phyloP scores from a whole-genome alignment of 805 yeast species.

The Sungouiozyma ichnusensis region DNA sequence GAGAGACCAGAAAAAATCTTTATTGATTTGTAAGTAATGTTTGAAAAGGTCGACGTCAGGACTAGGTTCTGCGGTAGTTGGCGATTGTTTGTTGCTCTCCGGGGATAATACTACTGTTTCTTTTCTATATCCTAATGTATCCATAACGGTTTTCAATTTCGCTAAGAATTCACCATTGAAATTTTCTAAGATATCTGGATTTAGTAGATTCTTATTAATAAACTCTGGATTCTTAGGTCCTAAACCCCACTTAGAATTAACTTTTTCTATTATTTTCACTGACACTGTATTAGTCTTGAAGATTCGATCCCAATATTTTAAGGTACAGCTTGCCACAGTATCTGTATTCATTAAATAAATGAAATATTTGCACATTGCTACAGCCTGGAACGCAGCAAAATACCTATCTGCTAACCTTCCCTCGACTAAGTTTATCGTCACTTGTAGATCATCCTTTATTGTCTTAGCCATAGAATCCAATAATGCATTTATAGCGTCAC shows the following conservation, averaged over 20 bases:
- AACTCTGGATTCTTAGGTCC: constrained; percentile 6
- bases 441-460: constrained; percentile 6
- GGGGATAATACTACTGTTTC: not conserved
- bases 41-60: constrained; percentile 7
- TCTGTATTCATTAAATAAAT: constrained; percentile 8
- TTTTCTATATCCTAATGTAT: not conserved
- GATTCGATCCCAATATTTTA: constrained; percentile 10
- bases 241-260: constrained; percentile 17
- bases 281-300: constrained; percentile 5
- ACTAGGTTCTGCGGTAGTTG: not conserved
- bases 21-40: constrained; percentile 10
- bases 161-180: constrained; percentile 3
- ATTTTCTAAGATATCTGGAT: constrained; percentile 6
- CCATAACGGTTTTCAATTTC: constrained; percentile 4
- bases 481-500: not conserved
- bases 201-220: constrained; percentile 7
- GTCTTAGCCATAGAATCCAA: not conserved
- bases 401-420: constrained; percentile 5
- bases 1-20: constrained; percentile 10
- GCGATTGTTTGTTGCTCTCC: not conserved
- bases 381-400: constrained; percentile 9
- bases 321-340: constrained; percentile 3
- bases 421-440: constrained; percentile 2
- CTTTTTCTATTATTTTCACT: constrained; percentile 7
- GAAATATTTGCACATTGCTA: constrained; percentile 10